A percentile compares a stretch with the other conserved stretches of the same genome.
Evolutionary conservation across 2,329 filamentous ascomycete species (phyloP).

Genomic region (Purpureocillium takamizusanense): DNA sequence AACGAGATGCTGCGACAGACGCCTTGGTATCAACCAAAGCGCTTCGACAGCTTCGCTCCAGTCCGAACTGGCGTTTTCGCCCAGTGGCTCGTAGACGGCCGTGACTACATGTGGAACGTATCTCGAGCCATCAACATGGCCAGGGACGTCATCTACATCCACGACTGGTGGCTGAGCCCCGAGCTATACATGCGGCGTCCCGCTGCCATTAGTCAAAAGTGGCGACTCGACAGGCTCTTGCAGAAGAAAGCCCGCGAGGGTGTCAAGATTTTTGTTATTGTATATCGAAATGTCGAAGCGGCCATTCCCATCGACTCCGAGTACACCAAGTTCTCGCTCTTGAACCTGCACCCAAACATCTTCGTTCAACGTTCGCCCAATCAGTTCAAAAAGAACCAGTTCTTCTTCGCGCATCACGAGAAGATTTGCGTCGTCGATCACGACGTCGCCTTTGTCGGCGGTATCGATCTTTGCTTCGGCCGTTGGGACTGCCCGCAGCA

Average conservation of each 20-base stretch:
- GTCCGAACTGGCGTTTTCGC: conserved; percentile 80
- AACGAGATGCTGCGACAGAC: conserved; percentile 76
- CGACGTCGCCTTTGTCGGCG: conserved; percentile 89
- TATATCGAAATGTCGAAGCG: conserved; percentile 95
- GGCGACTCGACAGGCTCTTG: conserved; percentile 88
- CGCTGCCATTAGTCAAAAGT: conserved; percentile 93
- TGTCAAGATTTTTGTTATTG: conserved; percentile 94
- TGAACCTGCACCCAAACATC: conserved; percentile 92
- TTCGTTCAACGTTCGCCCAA: conserved; percentile 95
- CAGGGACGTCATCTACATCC: conserved; percentile 95
- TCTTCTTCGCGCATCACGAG: conserved; percentile 98
- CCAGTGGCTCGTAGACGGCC: conserved; percentile 92
- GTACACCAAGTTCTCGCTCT: conserved; percentile 91
- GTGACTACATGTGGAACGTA: conserved; percentile 99
- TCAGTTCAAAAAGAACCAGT: conserved; percentile 97
- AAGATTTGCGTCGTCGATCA: conserved; percentile 97
- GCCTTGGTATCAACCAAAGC: conserved; percentile 71
- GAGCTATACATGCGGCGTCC: conserved; percentile 92
- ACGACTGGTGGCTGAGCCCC: conserved; percentile 98
- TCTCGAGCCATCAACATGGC: conserved; percentile 95
- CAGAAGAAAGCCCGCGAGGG: conserved; percentile 89
- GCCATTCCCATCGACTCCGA: conserved; percentile 97
- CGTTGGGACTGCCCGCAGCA: conserved; percentile 97
- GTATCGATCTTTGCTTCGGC: conserved; percentile 93
- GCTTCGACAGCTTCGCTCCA: conserved; percentile 90